Conservation (phyloP, 2,329 filamentous ascomycete species). For the Cadophora luteo-olivacea region DNA sequence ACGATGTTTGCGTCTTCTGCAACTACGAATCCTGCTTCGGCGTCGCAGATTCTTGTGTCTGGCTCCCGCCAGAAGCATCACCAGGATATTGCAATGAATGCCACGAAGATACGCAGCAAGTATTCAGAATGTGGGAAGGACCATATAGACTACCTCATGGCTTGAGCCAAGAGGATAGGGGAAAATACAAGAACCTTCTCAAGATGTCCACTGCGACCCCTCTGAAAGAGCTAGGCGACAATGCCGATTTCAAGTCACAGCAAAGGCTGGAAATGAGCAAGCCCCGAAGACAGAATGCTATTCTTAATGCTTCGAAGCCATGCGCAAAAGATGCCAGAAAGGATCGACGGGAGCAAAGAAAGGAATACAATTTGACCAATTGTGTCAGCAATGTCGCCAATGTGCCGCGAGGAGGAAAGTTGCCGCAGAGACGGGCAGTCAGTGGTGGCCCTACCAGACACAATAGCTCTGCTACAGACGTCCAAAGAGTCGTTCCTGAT, state of each 20-base stretch:
- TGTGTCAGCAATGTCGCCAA: not conserved
- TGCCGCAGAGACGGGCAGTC: not conserved
- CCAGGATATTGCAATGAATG: slow-evolving; percentile 31
- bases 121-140: slow-evolving; percentile 1
- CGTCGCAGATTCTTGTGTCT: slow-evolving; percentile 25
- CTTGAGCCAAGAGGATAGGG: not conserved
- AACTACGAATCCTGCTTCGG: slow-evolving; percentile 29
- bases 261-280: slow-evolving; percentile 2
- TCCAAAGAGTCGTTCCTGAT: not conserved
- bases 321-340: not conserved
- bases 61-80: slow-evolving; percentile 28
- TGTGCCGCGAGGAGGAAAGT: not conserved
- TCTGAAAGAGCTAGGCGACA: slow-evolving; percentile 21
- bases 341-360: not conserved
- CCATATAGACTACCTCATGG: slow-evolving; percentile 1
- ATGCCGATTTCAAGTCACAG: slow-evolving; percentile 1
- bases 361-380: not conserved
- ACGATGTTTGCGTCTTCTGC: slow-evolving; percentile 34
- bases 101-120: slow-evolving; percentile 4
- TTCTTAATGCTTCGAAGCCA: not conserved
- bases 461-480: not conserved
- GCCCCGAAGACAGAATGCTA: not conserved
- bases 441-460: not conserved
- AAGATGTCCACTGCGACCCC: not conserved
- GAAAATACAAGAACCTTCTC: not conserved